Evolutionary conservation across 75 land plant species (phyloP).

Genomic region (Azolla pinnata): DNA sequence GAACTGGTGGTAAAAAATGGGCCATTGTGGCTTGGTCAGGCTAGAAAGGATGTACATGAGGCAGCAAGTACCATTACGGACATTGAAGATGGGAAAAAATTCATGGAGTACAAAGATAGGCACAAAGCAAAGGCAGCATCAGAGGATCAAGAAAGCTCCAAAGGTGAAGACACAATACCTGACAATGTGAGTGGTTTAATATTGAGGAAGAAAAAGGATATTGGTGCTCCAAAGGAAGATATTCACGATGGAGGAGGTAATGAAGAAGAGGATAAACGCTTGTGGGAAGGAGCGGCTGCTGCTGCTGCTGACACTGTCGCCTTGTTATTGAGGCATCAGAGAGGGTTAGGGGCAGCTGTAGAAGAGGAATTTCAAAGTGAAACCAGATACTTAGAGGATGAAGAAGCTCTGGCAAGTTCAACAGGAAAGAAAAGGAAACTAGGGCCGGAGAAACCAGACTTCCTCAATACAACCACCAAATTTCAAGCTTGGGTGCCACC

Average conservation of each 20-base stretch:
- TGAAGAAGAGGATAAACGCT: neutral
- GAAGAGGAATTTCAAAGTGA: conserved; percentile 19
- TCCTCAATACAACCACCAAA: conserved; percentile 31
- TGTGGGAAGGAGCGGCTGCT: conserved; percentile 26
- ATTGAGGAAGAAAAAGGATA: conserved; percentile 45
- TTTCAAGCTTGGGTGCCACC: conserved; percentile 87
- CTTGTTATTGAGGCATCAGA: conserved; percentile 52
- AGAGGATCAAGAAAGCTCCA: no score
- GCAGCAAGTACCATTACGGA: conserved; percentile 1
- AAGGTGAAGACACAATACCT: no score
- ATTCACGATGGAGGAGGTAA: conserved; percentile 4
- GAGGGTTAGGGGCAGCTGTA: conserved; percentile 33
- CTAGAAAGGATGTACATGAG: conserved; percentile 14
- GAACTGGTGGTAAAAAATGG: conserved; percentile 17
- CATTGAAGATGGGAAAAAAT: conserved; percentile 20
- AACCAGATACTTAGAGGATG: conserved; percentile 1
- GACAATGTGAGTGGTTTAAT: conserved; percentile 45
- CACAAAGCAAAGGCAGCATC: no score
- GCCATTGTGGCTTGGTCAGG: conserved; percentile 74
- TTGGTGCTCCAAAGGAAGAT: conserved; percentile 4
- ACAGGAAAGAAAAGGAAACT: conserved; percentile 44
- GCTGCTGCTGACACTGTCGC: conserved; percentile 71
- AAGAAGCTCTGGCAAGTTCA: conserved; percentile 5
- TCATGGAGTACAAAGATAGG: conserved; percentile 80
- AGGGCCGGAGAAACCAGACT: conserved; percentile 75